Evolutionary conservation across 2,329 filamentous ascomycete species (phyloP).

Genomic region (Paecilomyces dactylethromorphus): DNA sequence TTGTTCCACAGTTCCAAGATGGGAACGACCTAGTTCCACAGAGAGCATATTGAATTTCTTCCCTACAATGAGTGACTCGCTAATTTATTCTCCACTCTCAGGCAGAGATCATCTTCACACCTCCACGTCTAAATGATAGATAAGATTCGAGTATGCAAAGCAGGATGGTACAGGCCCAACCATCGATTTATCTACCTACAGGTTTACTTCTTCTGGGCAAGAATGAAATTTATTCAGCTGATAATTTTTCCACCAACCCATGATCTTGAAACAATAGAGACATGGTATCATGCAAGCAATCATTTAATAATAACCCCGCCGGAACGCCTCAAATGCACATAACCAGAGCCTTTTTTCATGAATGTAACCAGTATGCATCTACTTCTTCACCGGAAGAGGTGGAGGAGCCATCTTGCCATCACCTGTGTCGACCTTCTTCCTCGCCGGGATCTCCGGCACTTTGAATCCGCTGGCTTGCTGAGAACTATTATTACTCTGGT

Average conservation of each 20-base stretch:
- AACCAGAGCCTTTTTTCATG: not conserved
- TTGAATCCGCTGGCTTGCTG: constrained; percentile 65
- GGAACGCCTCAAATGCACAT: constrained; percentile 9
- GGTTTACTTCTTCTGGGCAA: not conserved
- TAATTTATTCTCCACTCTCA: too few species aligned
- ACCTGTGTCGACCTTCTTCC: constrained; percentile 66
- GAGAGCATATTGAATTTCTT: too few species aligned
- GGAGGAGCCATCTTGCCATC: constrained; percentile 48
- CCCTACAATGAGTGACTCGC: too few species aligned
- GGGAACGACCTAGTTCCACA: not conserved
- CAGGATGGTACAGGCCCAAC: not conserved
- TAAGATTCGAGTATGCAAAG: too few species aligned
- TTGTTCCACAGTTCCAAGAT: not conserved
- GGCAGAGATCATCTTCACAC: too few species aligned
- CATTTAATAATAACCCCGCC: constrained; percentile 1
- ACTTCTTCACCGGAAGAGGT: constrained; percentile 22
- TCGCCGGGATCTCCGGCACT: constrained; percentile 66
- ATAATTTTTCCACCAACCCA: not conserved
- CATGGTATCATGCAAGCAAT: constrained; percentile 18
- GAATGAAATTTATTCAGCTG: not conserved
- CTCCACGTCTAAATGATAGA: too few species aligned
- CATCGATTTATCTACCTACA: not conserved
- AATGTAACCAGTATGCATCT: constrained; percentile 1
- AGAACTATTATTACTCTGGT: constrained; percentile 21
- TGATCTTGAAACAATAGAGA: not conserved